Percentiles rank a stretch among this genome's conserved stretches.
phyloP scores from a whole-genome alignment of 306 rosid species.

The Carpinus viminea region DNA sequence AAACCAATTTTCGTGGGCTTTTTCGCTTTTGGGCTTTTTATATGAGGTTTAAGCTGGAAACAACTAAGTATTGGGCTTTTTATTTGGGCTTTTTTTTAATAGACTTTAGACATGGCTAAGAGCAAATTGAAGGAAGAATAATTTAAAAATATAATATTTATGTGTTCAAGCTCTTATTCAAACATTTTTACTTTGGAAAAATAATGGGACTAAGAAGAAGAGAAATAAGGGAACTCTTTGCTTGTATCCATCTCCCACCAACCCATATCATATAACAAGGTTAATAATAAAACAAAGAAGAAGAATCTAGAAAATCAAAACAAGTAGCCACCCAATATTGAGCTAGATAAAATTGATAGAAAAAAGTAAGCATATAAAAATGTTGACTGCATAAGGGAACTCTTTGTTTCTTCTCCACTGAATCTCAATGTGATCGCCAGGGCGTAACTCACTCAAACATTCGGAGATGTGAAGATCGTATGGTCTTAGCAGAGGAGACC shows the following conservation, averaged over 20 bases:
- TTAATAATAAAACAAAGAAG: neutral
- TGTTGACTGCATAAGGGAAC: conserved; percentile 63
- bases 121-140: too few relatives aligned
- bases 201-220: too few relatives aligned
- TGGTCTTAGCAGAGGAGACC: too few relatives aligned
- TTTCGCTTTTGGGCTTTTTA: too few relatives aligned
- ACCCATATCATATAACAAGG: neutral
- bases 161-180: too few relatives aligned
- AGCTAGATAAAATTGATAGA: neutral
- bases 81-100: too few relatives aligned
- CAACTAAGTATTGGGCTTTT: too few relatives aligned
- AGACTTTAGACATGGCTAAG: too few relatives aligned
- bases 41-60: too few relatives aligned
- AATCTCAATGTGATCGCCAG: conserved; percentile 90
- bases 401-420: conserved; percentile 96
- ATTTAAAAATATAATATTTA: too few relatives aligned
- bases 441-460: conserved; percentile 62
- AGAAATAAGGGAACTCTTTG: neutral
- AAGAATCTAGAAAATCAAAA: conserved; percentile 4
- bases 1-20: too few relatives aligned
- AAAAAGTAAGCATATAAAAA: neutral
- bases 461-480: conserved; percentile 87
- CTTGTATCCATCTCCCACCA: conserved; percentile 5
- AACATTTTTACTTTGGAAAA: too few relatives aligned
- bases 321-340: neutral